Base-by-base conservation (phyloP, 1,284 basidiomycete genomes). In the Hymenochaete sp. region DNA sequence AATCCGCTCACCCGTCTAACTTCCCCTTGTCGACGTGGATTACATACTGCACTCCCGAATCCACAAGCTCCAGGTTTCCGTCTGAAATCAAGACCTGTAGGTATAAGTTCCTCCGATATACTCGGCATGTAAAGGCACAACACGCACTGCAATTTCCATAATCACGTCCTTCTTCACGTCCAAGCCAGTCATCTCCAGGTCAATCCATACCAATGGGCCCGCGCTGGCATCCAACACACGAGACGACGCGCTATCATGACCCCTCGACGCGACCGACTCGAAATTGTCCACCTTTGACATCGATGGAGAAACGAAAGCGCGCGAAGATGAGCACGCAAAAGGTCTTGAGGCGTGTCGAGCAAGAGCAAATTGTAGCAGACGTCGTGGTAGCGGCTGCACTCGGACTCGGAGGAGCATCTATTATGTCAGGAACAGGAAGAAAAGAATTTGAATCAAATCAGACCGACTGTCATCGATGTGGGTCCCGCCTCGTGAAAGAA, bases 121-220 rank as follows among this genome's bases (percentile, higher is more conserved):
- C n/a, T 16, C 5, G 22, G 14, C 27, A 24, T 21, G 11, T 11
- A 32, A 28, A 39, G 9, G 8, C 16, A 24, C 13, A 29, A 2
- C 5, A 55, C 63, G 26, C 44, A 80, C 80, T 10, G 82, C 82
- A 57, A 86, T 81, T 59, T 92, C 88, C 3, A 92, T 59, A 19
- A 92, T 75, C 47, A 77, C 77, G 59, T 92, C 83, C 24, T 61
- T 76, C 22, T 71, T 67, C 3, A 71, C 70, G 56, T 83, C 63
- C 18, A 82, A 60, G 3, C 79, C 80, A 1, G 86, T 89, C 89
- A 92, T 92, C 63, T 92, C 88, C 57, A 87, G 88, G 59, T 92
- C 89, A 41, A 92, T 75, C 88, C 88, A 92, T 1, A 92, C 84
- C 39, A 92, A 63, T 7, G 89, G 87, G 0, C 84, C 83, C 14